Percentiles rank a stretch among this genome's conserved stretches.
These are phyloP conservation scores for Salvia splendens DNA, from an alignment of 257 asterid genomes.

Conservation along the genomic window DNA sequence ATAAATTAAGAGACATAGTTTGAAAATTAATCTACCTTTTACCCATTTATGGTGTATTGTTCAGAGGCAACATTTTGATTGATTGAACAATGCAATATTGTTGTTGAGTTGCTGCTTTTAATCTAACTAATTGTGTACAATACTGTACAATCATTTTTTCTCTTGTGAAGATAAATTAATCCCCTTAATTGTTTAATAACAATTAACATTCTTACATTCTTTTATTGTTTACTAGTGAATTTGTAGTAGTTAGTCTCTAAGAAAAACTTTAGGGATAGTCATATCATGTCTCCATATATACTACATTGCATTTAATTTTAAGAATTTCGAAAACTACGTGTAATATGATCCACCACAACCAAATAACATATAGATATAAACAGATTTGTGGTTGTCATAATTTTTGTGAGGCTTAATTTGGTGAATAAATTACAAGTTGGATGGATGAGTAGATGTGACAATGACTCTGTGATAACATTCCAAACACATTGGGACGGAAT, in stretches of 20 bases:
- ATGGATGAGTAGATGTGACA: conserved; percentile 14
- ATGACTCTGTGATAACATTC: conserved; percentile 29
- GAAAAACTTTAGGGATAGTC: not conserved
- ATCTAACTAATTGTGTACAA: not conserved
- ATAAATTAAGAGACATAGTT: not conserved
- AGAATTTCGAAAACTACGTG: not conserved
- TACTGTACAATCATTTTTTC: too few relatives aligned
- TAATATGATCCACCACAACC: conserved; percentile 26
- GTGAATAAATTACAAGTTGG: conserved; percentile 1
- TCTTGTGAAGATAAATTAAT: not conserved
- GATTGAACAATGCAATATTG: conserved; percentile 3
- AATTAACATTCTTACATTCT: not conserved
- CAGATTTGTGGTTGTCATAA: not conserved
- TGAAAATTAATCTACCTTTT: conserved; percentile 5
- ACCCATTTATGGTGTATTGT: conserved; percentile 28
- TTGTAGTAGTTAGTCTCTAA: not conserved
- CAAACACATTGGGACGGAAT: conserved; percentile 43
- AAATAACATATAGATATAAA: conserved; percentile 2
- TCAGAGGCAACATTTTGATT: conserved; percentile 14
- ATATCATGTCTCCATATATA: not conserved
- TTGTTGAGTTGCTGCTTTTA: conserved; percentile 24
- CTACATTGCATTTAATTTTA: not conserved
- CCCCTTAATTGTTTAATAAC: not conserved
- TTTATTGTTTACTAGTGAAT: not conserved
- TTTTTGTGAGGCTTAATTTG: not conserved